phyloP scores from a whole-genome alignment of 352 stramenopile genomes.

The Nannochloropsis limnetica region DNA sequence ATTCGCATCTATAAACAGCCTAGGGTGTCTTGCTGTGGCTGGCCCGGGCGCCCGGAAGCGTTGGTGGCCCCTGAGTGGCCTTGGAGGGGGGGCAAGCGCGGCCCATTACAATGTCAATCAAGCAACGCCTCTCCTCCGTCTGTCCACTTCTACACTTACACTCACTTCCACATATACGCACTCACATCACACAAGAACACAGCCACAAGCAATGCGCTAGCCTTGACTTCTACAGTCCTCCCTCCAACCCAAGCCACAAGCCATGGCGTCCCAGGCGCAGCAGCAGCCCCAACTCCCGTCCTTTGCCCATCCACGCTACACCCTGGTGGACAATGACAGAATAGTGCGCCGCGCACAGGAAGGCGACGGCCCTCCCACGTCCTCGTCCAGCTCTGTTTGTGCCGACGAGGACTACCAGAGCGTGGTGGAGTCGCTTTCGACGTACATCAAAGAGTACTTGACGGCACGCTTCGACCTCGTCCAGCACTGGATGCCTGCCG shows the following conservation, averaged over 20 bases:
- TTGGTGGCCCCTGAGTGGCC: neutral
- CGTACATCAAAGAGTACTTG: constrained; percentile 34
- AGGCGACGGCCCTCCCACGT: neutral
- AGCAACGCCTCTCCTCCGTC: neutral
- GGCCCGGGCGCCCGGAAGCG: neutral
- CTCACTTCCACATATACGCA: neutral
- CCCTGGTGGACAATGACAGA: constrained; percentile 36
- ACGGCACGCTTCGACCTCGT: neutral
- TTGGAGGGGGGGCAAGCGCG: neutral
- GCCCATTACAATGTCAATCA: neutral
- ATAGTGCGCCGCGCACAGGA: constrained; percentile 34
- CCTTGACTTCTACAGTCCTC: constrained; percentile 12
- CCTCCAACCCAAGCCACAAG: neutral
- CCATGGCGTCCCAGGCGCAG: neutral
- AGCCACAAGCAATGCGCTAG: neutral
- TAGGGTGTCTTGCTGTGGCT: neutral
- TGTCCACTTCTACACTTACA: neutral
- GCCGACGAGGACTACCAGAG: constrained; percentile 33
- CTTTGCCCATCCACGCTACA: constrained; percentile 39
- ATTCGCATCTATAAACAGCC: neutral
- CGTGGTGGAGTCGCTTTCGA: neutral
- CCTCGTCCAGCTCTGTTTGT: neutral
- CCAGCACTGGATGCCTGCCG: constrained; percentile 3
- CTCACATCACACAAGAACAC: neutral
- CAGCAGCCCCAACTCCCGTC: neutral